phyloP scores from a whole-genome alignment of 495 filamentous ascomycete genomes.

The Jackrogersella minutella region DNA sequence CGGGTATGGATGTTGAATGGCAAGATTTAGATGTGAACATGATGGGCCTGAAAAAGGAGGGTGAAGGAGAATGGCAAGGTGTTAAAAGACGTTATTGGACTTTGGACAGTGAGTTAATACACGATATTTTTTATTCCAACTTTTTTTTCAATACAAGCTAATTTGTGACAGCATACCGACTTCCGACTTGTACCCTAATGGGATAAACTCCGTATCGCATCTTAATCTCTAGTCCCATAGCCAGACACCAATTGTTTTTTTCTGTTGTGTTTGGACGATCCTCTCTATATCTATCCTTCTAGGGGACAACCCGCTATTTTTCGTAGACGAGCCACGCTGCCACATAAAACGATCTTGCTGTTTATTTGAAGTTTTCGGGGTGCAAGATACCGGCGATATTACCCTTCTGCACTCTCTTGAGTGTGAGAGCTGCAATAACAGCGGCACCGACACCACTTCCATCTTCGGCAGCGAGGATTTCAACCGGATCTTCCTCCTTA shows the following conservation, averaged over 20 bases:
- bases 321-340: conserved; percentile 5
- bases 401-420: conserved; percentile 83
- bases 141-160: conserved; percentile 22
- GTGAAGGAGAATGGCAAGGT: conserved; percentile 79
- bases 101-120: conserved; percentile 64
- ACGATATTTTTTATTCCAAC: neutral
- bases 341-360: neutral
- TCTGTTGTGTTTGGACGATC: conserved; percentile 19
- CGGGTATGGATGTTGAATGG: conserved; percentile 90
- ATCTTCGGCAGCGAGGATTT: conserved; percentile 88
- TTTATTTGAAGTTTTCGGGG: conserved; percentile 65
- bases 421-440: conserved; percentile 89
- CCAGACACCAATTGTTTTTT: conserved; percentile 31
- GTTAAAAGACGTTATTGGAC: conserved; percentile 89
- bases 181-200: conserved; percentile 66
- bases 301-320: conserved; percentile 20
- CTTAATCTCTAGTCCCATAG: conserved; percentile 32
- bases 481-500: conserved; percentile 80
- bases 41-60: conserved; percentile 56
- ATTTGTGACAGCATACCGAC: conserved; percentile 53
- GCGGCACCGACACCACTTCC: conserved; percentile 96
- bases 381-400: conserved; percentile 81
- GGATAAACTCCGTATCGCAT: conserved; percentile 53
- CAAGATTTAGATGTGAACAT: conserved; percentile 76
- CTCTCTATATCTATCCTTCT: conserved; percentile 43